phyloP scores from a whole-genome alignment of 371 early-diverging fungal species.

The Mucor plumbeus region DNA sequence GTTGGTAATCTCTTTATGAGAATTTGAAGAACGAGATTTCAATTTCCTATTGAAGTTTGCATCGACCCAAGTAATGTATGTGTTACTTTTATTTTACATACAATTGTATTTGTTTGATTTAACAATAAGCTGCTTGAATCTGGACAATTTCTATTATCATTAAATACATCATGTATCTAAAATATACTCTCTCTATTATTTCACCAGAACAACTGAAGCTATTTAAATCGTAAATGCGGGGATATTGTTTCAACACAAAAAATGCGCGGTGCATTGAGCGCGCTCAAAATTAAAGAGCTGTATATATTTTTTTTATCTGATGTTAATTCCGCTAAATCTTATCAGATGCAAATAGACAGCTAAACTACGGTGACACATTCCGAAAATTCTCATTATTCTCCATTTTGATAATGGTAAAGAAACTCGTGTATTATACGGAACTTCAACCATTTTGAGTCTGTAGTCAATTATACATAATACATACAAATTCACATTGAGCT shows the following conservation, averaged over 20 bases:
- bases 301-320: constrained; percentile 2
- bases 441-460: neutral
- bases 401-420: neutral
- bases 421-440: constrained; percentile 10
- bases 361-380: neutral
- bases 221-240: neutral
- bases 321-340: constrained; percentile 10
- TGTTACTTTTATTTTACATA: too few species aligned
- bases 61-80: too few species aligned
- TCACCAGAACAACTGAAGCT: neutral
- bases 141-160: too few species aligned
- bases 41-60: too few species aligned
- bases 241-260: neutral
- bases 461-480: neutral
- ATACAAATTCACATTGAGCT: neutral
- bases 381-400: constrained; percentile 9
- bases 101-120: too few species aligned
- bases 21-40: too few species aligned
- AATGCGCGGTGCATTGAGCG: constrained; percentile 1
- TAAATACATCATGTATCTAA: too few species aligned
- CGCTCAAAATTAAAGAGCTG: neutral
- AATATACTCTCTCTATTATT: neutral
- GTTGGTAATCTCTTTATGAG: too few species aligned
- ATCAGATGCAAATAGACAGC: constrained; percentile 4
- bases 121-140: too few species aligned